Base-by-base conservation (phyloP, 2,329 filamentous ascomycete species). In the Penicillium olsonii region DNA sequence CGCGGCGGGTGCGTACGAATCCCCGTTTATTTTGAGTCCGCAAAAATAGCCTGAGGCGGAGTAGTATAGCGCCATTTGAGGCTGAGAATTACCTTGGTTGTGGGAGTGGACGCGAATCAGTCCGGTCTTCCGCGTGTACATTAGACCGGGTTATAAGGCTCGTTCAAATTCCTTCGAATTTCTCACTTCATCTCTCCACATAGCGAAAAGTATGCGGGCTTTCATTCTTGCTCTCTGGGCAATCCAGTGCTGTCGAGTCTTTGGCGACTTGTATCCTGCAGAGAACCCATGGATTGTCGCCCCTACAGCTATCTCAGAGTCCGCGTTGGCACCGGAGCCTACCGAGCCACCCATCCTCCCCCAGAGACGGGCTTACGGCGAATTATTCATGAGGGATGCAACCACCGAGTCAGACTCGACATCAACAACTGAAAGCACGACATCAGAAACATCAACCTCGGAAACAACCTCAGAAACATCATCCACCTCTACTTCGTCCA, bases 1-100 rank as follows among this genome's bases (percentile, higher is more conserved):
- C 53, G 53, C 53, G 53, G 50, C 50, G 50, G 42, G 17, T 55
- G 39, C 49, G 49, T 53, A 34, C 46, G 46, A 15, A 18, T 18
- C 6, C 43, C 26, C 34, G 34, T 37, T 37, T 37, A 41, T 45
- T 22, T 8, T n/a, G n/a, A n/a, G n/a, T n/a, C n/a, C 18, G 22
- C 22, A 24, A 24, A 24, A 24, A 24, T 24, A 39, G 8, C 40
- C 19, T 11, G 29, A 11, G 27, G 29, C 40, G 14, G 22, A 46
- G 42, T 22, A 11, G 10, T 26, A 42, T 35, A 46, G 27, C 29
- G 20, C 42, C 26, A 37, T 37, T 14, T 8, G 31, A 31, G 34
- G 18, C 14, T 27, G 17, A 29, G 26, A 24, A 33, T 27, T 19
- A 29, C 22, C 29, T 31, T 12, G 15, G 24, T 19, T 14, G 38